A percentile compares a stretch with the other conserved stretches of the same genome.
Conservation (phyloP, 2,329 filamentous ascomycete genomes). For the Ascocoryne sarcoides region DNA sequence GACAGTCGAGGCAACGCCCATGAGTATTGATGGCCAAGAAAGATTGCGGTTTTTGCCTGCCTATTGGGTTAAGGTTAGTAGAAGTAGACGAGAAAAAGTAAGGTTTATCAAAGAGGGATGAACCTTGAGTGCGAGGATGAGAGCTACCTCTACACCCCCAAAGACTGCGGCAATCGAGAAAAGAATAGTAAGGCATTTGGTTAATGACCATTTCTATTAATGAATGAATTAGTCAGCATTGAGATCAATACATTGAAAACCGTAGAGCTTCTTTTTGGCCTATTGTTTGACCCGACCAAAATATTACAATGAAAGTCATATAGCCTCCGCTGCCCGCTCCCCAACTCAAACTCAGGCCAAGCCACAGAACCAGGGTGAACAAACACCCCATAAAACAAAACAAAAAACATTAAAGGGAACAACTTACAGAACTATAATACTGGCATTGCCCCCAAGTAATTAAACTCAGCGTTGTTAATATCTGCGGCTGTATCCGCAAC, state of each 20-base stretch:
- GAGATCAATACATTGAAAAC: too few species aligned
- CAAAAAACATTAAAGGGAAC: neutral
- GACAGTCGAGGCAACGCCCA: constrained; percentile 56
- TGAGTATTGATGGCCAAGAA: constrained; percentile 55
- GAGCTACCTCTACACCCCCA: constrained; percentile 37
- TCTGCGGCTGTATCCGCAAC: constrained; percentile 28
- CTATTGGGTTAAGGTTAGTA: constrained; percentile 8
- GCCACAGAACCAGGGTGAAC: too few species aligned
- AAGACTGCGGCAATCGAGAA: neutral
- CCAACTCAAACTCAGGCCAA: too few species aligned
- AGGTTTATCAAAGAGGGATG: too few species aligned
- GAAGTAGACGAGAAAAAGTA: too few species aligned
- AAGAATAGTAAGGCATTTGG: neutral
- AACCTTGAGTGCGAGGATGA: neutral
- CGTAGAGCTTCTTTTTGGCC: too few species aligned
- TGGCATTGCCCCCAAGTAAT: constrained; percentile 29
- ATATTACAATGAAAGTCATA: too few species aligned
- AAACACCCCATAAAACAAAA: too few species aligned
- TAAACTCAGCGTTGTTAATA: constrained; percentile 28
- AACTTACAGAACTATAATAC: constrained; percentile 37
- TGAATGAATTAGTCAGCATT: too few species aligned
- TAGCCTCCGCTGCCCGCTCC: too few species aligned
- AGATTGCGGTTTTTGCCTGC: constrained; percentile 33
- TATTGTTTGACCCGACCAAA: too few species aligned
- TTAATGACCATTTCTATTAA: neutral